Evolutionary conservation across 2,329 filamentous ascomycete species (phyloP).

Genomic region (Beauveria bassiana): DNA sequence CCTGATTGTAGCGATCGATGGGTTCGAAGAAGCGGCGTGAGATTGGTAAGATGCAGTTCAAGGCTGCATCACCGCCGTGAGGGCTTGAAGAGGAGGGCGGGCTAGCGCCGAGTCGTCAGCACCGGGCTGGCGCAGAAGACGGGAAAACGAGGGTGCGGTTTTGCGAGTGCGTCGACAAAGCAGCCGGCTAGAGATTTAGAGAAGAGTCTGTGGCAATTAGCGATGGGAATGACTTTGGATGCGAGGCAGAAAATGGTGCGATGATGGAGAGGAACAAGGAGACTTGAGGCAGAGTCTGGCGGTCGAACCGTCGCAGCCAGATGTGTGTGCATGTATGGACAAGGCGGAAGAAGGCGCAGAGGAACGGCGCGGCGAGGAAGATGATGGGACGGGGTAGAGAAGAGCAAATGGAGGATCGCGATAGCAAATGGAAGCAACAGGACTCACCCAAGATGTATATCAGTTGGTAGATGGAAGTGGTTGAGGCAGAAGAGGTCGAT

Average conservation of each 20-base stretch:
- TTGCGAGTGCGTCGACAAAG: neutral
- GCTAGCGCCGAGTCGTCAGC: conserved; percentile 20
- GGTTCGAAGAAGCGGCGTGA: conserved; percentile 1
- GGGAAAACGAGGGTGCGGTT: conserved; percentile 14
- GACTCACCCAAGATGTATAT: conserved; percentile 30
- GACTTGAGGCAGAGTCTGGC: conserved; percentile 6
- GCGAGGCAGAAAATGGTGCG: neutral
- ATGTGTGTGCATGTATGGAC: neutral
- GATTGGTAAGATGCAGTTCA: conserved; percentile 8
- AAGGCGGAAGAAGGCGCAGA: neutral
- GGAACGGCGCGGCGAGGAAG: neutral
- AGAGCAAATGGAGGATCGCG: conserved; percentile 27
- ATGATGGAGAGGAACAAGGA: neutral
- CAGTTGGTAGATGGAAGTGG: conserved; percentile 13
- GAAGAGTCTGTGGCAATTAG: conserved; percentile 9
- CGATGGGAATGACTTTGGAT: conserved; percentile 2
- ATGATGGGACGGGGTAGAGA: conserved; percentile 16
- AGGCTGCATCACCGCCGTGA: conserved; percentile 9
- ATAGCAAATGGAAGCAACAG: conserved; percentile 24
- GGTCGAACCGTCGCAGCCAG: conserved; percentile 7
- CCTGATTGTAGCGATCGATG: conserved; percentile 2
- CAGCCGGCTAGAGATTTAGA: neutral
- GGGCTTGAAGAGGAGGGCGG: conserved; percentile 6
- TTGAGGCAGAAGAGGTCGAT: conserved; percentile 10
- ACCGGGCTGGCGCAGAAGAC: conserved; percentile 18